A percentile compares a stretch with the other conserved stretches of the same genome.
Conservation (phyloP, 805 yeast genomes). For the Kazachstania bromeliacearum region DNA sequence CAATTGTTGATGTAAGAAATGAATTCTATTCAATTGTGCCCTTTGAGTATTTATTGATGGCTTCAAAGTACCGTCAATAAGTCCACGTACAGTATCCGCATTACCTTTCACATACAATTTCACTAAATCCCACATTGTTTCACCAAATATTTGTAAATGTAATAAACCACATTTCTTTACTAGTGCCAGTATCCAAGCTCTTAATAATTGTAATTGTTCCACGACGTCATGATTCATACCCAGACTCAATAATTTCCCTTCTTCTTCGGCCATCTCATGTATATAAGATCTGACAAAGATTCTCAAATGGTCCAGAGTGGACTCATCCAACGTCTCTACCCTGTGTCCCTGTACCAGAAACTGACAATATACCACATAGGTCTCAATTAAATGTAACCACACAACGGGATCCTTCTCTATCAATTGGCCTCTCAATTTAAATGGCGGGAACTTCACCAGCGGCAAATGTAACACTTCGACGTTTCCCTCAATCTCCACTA, state of each 20-base stretch:
- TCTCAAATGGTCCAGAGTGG: conserved; percentile 50
- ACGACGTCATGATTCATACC: conserved; percentile 67
- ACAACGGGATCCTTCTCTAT: conserved; percentile 78
- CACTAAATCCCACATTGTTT: conserved; percentile 55
- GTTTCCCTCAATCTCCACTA: conserved; percentile 17
- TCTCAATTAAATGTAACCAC: conserved; percentile 65
- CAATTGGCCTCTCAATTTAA: conserved; percentile 62
- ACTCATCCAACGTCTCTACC: conserved; percentile 36
- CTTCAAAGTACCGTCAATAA: conserved; percentile 43
- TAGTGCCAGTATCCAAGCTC: conserved; percentile 41
- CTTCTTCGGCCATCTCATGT: conserved; percentile 52
- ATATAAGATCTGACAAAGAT: conserved; percentile 49
- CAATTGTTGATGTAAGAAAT: conserved; percentile 45
- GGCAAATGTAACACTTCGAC: conserved; percentile 34
- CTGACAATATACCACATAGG: conserved; percentile 46
- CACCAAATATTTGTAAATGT: conserved; percentile 49
- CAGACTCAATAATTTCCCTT: conserved; percentile 50
- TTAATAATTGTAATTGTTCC: conserved; percentile 40
- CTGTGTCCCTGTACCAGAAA: conserved; percentile 34
- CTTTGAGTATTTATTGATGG: conserved; percentile 24
- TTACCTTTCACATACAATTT: conserved; percentile 42
- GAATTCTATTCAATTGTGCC: conserved; percentile 27
- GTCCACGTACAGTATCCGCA: conserved; percentile 36
- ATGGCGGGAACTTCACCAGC: conserved; percentile 65
- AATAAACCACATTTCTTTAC: conserved; percentile 45